Evolutionary conservation across 2,329 filamentous ascomycete genomes (phyloP), one percentile per base, ranked within the genome.

Genomic region (Epichloe gansuensis): DNA sequence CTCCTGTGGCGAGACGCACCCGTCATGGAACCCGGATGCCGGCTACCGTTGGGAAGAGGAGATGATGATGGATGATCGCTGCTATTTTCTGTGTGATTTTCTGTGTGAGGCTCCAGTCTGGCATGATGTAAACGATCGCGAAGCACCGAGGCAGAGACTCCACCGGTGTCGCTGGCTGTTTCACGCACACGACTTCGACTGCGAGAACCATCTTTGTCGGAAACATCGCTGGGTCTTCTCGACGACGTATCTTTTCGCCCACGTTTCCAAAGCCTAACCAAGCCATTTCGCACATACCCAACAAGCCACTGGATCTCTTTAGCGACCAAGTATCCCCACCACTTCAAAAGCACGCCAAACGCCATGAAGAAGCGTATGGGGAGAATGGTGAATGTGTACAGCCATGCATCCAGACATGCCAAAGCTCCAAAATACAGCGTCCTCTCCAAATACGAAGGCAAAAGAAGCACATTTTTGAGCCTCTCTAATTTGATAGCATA

Each of bases 351-450:
- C 2, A 97, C 82, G 21, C 80, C 81, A 0, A 91, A 61, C 1
- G 93, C 91, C 53, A 90, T 85, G 51, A 86, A 66, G 60, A 98
- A 97, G 2, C 93, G 80, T 54, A 98, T 76, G 0, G 93, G 93
- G 0, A 98, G 73, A 44, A 98, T 95, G 0, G 93, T 98, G 60
- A 98, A 94, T 0, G 89, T 94, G 69, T 96, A 93, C 1, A 98
- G 78, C 89, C 91, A 98, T 1, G 91, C 87, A 65, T 98, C 93
- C 5, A 98, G 74, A 68, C 93, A 98, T 6, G 91, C 90, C 36
- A 97, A 69, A 0, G 87, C 84, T 6, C 93, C 93, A 68, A 98
- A 97, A 54, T 83, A 81, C 5, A 98, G 76, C 0, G 90, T 85
- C 45, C 85, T 79, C 68, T 98, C 93, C 5, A 98, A 75, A 55